Evolutionary conservation across 73 alveolate genomes (phyloP).

Genomic region (Symbiodinium pilosum): DNA sequence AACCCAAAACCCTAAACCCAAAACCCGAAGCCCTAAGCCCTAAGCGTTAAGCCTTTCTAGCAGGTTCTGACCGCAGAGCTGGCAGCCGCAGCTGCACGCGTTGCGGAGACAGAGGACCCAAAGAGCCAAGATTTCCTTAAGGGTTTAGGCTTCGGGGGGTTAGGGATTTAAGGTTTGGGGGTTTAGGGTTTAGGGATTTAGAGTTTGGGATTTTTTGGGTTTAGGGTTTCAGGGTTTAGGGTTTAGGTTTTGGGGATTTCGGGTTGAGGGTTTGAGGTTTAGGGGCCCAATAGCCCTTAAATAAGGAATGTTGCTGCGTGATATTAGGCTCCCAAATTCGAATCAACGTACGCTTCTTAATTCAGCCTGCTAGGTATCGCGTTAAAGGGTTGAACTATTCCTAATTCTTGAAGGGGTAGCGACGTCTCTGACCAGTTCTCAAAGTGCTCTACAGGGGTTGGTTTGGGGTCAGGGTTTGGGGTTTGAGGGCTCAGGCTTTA

Average conservation of each 20-base stretch:
- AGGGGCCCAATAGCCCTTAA: too few relatives aligned
- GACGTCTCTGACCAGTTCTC: too few relatives aligned
- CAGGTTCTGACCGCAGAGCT: slow-evolving; percentile 90
- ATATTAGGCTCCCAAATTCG: too few relatives aligned
- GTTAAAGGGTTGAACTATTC: too few relatives aligned
- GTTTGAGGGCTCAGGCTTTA: too few relatives aligned
- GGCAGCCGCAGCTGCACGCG: slow-evolving; percentile 84
- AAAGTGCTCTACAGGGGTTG: too few relatives aligned
- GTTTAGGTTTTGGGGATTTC: neutral
- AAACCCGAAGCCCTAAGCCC: neutral
- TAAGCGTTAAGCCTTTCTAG: too few relatives aligned
- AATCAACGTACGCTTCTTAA: too few relatives aligned
- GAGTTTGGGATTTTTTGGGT: neutral
- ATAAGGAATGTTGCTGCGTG: too few relatives aligned
- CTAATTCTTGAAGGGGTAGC: too few relatives aligned
- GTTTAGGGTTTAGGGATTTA: neutral
- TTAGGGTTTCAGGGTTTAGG: neutral
- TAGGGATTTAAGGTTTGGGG: neutral
- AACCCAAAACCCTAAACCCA: neutral
- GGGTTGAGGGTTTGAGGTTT: neutral
- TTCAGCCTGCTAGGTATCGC: too few relatives aligned
- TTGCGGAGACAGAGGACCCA: slow-evolving; percentile 59
- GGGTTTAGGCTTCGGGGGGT: neutral
- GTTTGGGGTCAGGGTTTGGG: too few relatives aligned
- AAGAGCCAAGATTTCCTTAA: neutral